Base-by-base conservation (phyloP, 352 stramenopile species). In the Phytophthora quininea region DNA sequence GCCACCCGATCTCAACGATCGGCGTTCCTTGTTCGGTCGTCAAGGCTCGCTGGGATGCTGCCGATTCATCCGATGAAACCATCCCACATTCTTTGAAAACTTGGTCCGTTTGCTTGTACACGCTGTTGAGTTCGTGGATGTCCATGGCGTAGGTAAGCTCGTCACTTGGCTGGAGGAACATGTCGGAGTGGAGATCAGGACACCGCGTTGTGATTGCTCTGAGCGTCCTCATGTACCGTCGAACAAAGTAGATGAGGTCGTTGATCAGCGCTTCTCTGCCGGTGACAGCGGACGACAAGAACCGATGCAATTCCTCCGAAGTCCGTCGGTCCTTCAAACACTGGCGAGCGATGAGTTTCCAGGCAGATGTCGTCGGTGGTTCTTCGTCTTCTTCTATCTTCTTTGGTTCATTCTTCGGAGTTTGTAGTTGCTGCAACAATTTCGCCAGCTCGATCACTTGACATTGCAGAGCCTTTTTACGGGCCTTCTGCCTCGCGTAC, bases 341-440 rank as follows among this genome's bases (percentile, higher is more conserved):
- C 9, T 63, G 71, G 50, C 48, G 58, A 12, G 71, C 58, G 46
- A 79, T 79, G 2, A 63, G 51, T 56, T 76, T 73, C 71, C 71
- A 79, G n/a, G n/a, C n/a, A n/a, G n/a, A n/a, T n/a, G n/a, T n/a
- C n/a, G n/a, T n/a, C n/a, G n/a, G n/a, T n/a, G n/a, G n/a, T n/a
- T n/a, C 52, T 75, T 68, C 67, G 62, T 72, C 46, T 72, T n/a
- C 2, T 19, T 54, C 6, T 56, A 46, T 0, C 35, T 37, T 2
- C 19, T n/a, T 62, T 48, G 2, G 43, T 48, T 5, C 43, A 24
- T 55, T 51, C 43, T 70, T 56, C 14, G 45, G 58, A 4, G 27
- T 49, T 33, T 73, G 59, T 5, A 73, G 33, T 19, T 3, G 27
- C n/a, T 19, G 19, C 11, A 73, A 29, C 33, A 67, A 46, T 1